phyloP scores from a whole-genome alignment of 768 basidiomycete species.

The Boletus bicolor region DNA sequence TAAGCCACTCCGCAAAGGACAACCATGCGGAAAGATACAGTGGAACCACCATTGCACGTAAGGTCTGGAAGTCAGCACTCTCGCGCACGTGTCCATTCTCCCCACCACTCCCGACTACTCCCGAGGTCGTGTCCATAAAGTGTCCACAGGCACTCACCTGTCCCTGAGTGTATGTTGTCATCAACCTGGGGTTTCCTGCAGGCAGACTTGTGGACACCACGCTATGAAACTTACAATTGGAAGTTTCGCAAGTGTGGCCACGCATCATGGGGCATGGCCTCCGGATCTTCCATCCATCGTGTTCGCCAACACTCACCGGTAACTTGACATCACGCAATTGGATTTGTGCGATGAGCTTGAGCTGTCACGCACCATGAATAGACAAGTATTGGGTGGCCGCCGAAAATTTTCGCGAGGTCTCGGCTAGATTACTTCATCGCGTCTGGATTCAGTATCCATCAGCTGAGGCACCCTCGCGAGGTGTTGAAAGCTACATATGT shows the following conservation, averaged over 20 bases:
- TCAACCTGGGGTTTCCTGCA: slow-evolving; percentile 20
- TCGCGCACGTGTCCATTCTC: slow-evolving; percentile 23
- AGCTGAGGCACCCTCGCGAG: neutral
- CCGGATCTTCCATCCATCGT: slow-evolving; percentile 25
- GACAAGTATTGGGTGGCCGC: neutral
- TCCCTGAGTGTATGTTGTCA: slow-evolving; percentile 14
- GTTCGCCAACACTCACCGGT: slow-evolving; percentile 13
- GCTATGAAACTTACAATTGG: slow-evolving; percentile 3
- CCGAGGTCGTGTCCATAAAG: slow-evolving; percentile 14
- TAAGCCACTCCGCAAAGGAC: neutral
- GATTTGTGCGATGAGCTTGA: slow-evolving; percentile 2
- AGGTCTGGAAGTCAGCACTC: slow-evolving; percentile 4
- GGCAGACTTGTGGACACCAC: slow-evolving; percentile 26
- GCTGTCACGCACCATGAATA: neutral
- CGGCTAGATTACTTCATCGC: slow-evolving; percentile 14
- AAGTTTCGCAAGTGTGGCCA: slow-evolving; percentile 6
- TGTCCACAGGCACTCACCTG: slow-evolving; percentile 2
- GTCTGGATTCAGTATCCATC: neutral
- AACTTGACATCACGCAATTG: slow-evolving; percentile 13
- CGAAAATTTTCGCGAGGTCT: neutral
- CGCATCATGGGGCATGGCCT: slow-evolving; percentile 8
- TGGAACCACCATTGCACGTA: neutral
- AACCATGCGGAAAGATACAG: neutral
- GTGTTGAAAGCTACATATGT: neutral
- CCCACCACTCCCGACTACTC: slow-evolving; percentile 3